Conservation (phyloP, 2,329 filamentous ascomycete species). For the Ilyonectria sp. region DNA sequence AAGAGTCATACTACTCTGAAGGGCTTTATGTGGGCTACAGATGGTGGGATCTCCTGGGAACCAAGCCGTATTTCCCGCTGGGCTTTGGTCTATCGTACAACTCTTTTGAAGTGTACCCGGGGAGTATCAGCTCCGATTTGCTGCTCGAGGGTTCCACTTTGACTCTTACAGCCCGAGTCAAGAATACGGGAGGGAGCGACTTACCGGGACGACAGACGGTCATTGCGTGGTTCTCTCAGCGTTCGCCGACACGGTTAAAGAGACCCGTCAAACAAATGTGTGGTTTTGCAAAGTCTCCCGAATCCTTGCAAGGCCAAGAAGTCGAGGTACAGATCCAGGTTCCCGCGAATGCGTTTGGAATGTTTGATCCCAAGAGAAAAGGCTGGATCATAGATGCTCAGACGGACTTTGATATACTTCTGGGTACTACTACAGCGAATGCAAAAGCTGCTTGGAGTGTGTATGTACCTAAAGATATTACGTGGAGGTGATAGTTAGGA, state of each 20-base stretch:
- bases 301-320: neutral
- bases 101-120: neutral
- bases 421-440: neutral
- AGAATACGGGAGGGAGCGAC: neutral
- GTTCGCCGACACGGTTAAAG: neutral
- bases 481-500: neutral
- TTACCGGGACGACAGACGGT: constrained; percentile 8
- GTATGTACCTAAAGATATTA: neutral
- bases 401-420: neutral
- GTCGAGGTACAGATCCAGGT: neutral
- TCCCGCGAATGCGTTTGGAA: neutral
- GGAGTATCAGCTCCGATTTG: neutral
- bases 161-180: neutral
- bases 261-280: constrained; percentile 10
- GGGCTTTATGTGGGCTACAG: constrained; percentile 18
- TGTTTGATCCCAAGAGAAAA: neutral
- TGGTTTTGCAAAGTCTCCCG: neutral
- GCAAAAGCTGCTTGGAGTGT: neutral
- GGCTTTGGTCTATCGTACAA: constrained; percentile 13
- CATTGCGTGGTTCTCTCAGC: constrained; percentile 13
- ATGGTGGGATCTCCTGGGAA: constrained; percentile 18
- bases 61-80: constrained; percentile 7
- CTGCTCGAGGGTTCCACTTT: neutral
- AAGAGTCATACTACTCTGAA: constrained; percentile 9
- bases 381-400: neutral